Base-by-base conservation (phyloP, 208 protist species). In the Trypanosoma theileri region DNA sequence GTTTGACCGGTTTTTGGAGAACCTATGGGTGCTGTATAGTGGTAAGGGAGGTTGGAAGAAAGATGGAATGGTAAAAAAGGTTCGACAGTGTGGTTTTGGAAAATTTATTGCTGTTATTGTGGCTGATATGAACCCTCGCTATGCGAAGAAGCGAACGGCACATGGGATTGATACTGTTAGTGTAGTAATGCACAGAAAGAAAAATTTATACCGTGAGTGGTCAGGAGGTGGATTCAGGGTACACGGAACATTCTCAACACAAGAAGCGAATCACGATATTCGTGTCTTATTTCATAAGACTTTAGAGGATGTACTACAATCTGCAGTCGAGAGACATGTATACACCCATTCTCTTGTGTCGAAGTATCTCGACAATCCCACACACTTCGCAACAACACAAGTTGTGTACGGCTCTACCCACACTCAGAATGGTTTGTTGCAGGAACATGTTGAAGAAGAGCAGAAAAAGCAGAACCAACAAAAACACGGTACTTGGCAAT, bases 121-220 rank as follows among this genome's bases (percentile, higher is more conserved):
- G 9, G 52, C 56, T 19, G 66, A 77, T 40, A 42, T 52, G 7
- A 51, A 42, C 21, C 63, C 72, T 17, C 40, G 22, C 13, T 77
- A 77, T 45, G 53, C 21, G 16, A 19, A 40, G 3, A 35, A 56
- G 35, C 11, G 24, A 1, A 77, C 72, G 4, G 64, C 64, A 31
- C 72, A 77, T 60, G 72, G 72, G 11, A 19, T 10, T 26, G 72
- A 77, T 59, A 61, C 45, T 56, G 72, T 77, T 17, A 77, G 68
- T 58, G 26, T 50, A 16, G 16, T 55, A 4, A 73, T 66, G 72
- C 60, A 77, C 48, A 17, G 7, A 16, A 54, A 51, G 26, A 77
- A 77, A 28, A 45, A 9, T 6, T 44, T 53, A 17, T 77, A 77
- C 55, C 26, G 72, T 11, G 21, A 2, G n/a, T 73, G 64, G 72